Conservation (phyloP, 1,284 basidiomycete species). For the Melampsora larici-populina region DNA sequence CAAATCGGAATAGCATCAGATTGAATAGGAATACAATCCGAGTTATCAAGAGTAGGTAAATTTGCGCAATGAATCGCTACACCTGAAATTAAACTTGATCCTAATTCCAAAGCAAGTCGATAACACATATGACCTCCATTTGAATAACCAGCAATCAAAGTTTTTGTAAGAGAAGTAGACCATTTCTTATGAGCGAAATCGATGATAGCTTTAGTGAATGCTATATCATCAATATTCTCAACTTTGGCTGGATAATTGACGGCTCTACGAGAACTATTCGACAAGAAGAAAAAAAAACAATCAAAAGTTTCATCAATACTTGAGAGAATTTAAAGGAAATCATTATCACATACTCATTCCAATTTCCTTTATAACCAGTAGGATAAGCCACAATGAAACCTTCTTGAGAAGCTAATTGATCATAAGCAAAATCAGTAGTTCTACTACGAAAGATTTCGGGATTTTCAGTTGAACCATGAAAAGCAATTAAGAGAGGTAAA, state of each 20-base stretch:
- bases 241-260: slow-evolving; percentile 25
- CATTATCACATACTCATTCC: slow-evolving; percentile 25
- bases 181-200: slow-evolving; percentile 15
- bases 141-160: slow-evolving; percentile 29
- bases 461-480: slow-evolving; percentile 32
- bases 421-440: slow-evolving; percentile 25
- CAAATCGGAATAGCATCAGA: slow-evolving; percentile 33
- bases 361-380: slow-evolving; percentile 35
- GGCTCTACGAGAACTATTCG: slow-evolving; percentile 32
- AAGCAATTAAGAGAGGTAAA: slow-evolving; percentile 34
- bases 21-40: slow-evolving; percentile 12
- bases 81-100: slow-evolving; percentile 29
- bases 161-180: slow-evolving; percentile 13
- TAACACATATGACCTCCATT: slow-evolving; percentile 39
- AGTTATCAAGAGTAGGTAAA: slow-evolving; percentile 26
- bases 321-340: background rate
- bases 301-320: background rate
- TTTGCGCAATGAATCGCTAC: slow-evolving; percentile 34
- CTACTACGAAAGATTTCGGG: slow-evolving; percentile 26
- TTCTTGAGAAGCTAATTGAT: slow-evolving; percentile 21
- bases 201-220: slow-evolving; percentile 31
- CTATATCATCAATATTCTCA: slow-evolving; percentile 24
- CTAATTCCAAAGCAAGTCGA: slow-evolving; percentile 22
- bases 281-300: background rate
- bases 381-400: slow-evolving; percentile 34